These are phyloP conservation scores for Blepharisma undulans DNA, from an alignment of 169 alveolate species.

Conservation along the genomic window DNA sequence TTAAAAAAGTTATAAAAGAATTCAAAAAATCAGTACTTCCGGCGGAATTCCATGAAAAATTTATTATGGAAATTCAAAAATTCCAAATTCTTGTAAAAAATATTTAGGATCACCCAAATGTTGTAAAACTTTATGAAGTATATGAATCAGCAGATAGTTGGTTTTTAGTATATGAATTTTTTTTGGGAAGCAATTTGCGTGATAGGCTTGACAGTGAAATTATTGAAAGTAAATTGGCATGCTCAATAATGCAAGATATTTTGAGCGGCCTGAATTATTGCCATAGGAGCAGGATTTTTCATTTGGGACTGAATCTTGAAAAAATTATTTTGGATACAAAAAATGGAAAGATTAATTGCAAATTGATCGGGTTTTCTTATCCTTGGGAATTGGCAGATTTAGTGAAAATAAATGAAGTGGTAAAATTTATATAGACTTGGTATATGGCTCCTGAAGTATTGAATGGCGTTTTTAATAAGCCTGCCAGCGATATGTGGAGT, in stretches of 20 bases:
- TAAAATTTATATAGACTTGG: not conserved
- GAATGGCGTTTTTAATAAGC: not conserved
- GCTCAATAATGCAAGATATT: not conserved
- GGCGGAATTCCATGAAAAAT: not conserved
- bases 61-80: not conserved
- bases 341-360: not conserved
- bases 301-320: not conserved
- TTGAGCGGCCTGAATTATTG: not conserved
- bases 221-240: not conserved
- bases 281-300: not conserved
- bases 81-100: not conserved
- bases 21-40: not conserved
- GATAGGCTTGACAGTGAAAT: not conserved
- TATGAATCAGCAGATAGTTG: not conserved
- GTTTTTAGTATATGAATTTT: not conserved
- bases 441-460: conserved; percentile 12
- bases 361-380: not conserved
- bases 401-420: not conserved
- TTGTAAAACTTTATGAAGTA: not conserved
- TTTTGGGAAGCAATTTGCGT: not conserved
- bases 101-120: not conserved
- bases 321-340: not conserved
- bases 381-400: not conserved
- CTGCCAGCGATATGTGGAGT: not conserved
- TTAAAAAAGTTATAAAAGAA: not conserved